A percentile compares a stretch with the other conserved stretches of the same genome.
Evolutionary conservation across 805 yeast species (phyloP).

Genomic region (Millerago galiae): DNA sequence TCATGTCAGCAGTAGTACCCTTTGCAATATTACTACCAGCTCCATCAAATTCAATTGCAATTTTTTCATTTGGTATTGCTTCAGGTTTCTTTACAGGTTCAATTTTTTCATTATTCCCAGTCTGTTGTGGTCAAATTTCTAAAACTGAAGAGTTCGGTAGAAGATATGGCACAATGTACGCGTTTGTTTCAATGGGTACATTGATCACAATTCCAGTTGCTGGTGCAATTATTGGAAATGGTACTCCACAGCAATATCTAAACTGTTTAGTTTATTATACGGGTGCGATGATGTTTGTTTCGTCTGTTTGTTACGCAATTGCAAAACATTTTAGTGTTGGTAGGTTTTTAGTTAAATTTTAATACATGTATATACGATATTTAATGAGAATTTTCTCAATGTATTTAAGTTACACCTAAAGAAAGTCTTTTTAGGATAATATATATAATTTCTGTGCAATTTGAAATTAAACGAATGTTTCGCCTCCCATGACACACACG

Average conservation of each 20-base stretch:
- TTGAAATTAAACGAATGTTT: too few species aligned
- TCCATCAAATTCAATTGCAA: constrained; percentile 28
- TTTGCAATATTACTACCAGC: constrained; percentile 34
- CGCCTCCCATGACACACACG: too few species aligned
- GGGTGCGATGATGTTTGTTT: constrained; percentile 29
- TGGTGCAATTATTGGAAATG: constrained; percentile 41
- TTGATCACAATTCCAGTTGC: constrained; percentile 44
- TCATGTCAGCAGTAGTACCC: constrained; percentile 25
- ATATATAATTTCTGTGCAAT: too few species aligned
- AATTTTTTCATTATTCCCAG: constrained; percentile 48
- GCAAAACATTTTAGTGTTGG: constrained; percentile 28
- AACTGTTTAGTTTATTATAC: constrained; percentile 29
- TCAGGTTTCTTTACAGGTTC: constrained; percentile 53
- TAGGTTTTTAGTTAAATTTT: too few species aligned
- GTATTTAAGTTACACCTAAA: too few species aligned
- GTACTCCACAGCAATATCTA: constrained; percentile 28
- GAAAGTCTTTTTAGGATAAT: too few species aligned
- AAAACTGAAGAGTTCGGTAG: constrained; percentile 46
- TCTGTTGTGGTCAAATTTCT: constrained; percentile 53
- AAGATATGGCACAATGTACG: constrained; percentile 52
- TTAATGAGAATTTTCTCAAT: too few species aligned
- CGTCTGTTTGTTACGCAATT: constrained; percentile 33
- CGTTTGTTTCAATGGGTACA: constrained; percentile 50
- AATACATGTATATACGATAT: too few species aligned
- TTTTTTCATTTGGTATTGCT: constrained; percentile 37